Evolutionary conservation across 225 moss, liverwort and hornwort genomes (phyloP), one percentile per base, ranked within the genome.

Genomic region (Physcomitrellopsis africana): DNA sequence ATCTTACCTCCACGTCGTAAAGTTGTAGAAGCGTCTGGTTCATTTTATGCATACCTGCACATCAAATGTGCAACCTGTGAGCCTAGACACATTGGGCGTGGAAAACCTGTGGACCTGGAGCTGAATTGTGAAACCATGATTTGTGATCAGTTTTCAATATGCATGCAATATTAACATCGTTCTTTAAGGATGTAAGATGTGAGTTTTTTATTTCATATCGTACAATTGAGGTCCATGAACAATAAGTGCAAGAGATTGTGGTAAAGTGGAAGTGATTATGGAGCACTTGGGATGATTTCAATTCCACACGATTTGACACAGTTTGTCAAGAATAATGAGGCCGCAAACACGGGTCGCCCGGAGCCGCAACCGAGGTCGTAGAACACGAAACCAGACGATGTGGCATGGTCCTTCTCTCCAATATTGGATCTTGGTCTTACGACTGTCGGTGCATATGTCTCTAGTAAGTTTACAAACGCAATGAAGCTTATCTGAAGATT

Each of bases 361-460:
- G 85, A 82, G 16, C 87, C 90, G 20, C 90, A 87, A 60, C 87
- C 87, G 59, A 87, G 63, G 64, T 90, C 90, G 47, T 90, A 87
- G 81, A 90, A 90, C 2, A 76, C 81, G 53, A 87, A 85, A 13
- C 83, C 82, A 46, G 60, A 13, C 15, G 57, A 13, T 7, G 72
- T 59, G 60, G 68, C 17, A 46, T 67, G 12, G 5, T 7, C 18
- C 10, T 68, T 11, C 37, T 32, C 32, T 17, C 14, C 49, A 65
- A 49, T 11, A 49, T 17, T 9, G 59, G 63, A 18, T 41, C 64
- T 56, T 24, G 64, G 27, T n/a, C 16, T 41, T 29, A 20, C 4
- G 22, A 22, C 32, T 45, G 58, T 20, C 27, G 88, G 88, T 20
- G 77, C 84, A 71, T 85, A 90, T 4, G 51, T 82, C 45, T 85